phyloP scores from a whole-genome alignment of 345 rosid species.

The Gossypium herbaceum region DNA sequence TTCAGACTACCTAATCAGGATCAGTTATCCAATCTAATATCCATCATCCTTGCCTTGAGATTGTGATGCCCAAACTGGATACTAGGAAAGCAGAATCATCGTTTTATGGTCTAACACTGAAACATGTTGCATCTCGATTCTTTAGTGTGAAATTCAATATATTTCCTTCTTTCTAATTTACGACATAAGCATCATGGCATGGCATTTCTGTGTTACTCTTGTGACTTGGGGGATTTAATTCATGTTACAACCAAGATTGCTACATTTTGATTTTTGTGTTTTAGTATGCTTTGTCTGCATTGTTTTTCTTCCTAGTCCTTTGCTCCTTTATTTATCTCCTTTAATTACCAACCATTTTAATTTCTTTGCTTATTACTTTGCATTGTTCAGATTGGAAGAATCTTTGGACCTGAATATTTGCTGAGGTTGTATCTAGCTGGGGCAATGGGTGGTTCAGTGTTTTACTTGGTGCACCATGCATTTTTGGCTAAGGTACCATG shows the following conservation, averaged over 20 bases:
- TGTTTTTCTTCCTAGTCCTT: neutral
- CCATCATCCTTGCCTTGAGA: neutral
- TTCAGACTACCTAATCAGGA: neutral
- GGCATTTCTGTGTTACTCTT: neutral
- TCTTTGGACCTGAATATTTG: conserved; percentile 62
- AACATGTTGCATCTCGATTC: neutral
- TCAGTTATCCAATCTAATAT: neutral
- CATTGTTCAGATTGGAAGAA: conserved; percentile 52
- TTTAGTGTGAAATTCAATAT: neutral
- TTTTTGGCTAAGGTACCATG: conserved; percentile 54
- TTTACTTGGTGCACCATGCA: conserved; percentile 66
- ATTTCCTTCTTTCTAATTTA: neutral
- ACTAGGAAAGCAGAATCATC: neutral
- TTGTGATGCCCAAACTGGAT: neutral
- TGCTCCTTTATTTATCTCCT: neutral
- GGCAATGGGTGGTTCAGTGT: conserved; percentile 75
- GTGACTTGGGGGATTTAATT: neutral
- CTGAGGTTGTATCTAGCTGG: conserved; percentile 77
- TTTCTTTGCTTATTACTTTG: conserved; percentile 8
- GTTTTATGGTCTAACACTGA: neutral
- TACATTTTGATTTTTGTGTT: neutral
- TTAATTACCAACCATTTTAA: neutral
- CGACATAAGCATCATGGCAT: conserved; percentile 2
- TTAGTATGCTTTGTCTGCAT: neutral
- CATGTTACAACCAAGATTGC: neutral